These are phyloP conservation scores for Ceratocystis alfenasii DNA, from an alignment of 2,329 filamentous ascomycete species.

Conservation along the genomic window DNA sequence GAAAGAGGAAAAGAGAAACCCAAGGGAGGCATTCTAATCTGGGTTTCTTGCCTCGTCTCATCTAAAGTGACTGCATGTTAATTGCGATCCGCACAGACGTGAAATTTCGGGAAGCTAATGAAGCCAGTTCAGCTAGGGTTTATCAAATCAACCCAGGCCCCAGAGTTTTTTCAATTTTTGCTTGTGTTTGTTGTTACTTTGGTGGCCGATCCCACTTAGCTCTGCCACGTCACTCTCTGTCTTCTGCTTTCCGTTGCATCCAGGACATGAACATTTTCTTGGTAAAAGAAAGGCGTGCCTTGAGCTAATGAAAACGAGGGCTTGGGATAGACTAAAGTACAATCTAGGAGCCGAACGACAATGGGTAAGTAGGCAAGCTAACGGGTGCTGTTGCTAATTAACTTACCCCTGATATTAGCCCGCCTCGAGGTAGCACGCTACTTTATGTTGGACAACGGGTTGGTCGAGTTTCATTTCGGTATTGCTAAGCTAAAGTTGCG, in stretches of 20 bases:
- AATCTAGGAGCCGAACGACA: not conserved
- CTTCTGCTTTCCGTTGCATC: too few species aligned
- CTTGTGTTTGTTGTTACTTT: not conserved
- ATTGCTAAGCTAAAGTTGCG: not conserved
- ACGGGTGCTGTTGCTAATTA: not conserved
- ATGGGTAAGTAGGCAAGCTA: not conserved
- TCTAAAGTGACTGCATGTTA: slow-evolving; percentile 11
- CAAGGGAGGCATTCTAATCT: not conserved
- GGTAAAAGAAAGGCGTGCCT: too few species aligned
- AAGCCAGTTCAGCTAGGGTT: not conserved
- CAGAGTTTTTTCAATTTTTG: not conserved
- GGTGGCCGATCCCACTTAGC: not conserved
- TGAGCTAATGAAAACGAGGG: too few species aligned
- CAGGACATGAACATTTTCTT: too few species aligned
- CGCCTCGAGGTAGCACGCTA: not conserved
- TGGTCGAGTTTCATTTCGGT: slow-evolving; percentile 1
- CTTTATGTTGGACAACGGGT: not conserved
- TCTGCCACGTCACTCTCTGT: not conserved
- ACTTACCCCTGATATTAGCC: slow-evolving; percentile 7
- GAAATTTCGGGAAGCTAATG: slow-evolving; percentile 10
- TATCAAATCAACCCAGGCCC: not conserved
- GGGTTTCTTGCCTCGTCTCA: slow-evolving; percentile 7
- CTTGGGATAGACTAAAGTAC: not conserved
- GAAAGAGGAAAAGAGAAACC: not conserved
- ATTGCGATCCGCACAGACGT: slow-evolving; percentile 12